These are phyloP conservation scores for Monosporascus cannonballus DNA, from an alignment of 2,329 filamentous ascomycete genomes.

Conservation along the genomic window DNA sequence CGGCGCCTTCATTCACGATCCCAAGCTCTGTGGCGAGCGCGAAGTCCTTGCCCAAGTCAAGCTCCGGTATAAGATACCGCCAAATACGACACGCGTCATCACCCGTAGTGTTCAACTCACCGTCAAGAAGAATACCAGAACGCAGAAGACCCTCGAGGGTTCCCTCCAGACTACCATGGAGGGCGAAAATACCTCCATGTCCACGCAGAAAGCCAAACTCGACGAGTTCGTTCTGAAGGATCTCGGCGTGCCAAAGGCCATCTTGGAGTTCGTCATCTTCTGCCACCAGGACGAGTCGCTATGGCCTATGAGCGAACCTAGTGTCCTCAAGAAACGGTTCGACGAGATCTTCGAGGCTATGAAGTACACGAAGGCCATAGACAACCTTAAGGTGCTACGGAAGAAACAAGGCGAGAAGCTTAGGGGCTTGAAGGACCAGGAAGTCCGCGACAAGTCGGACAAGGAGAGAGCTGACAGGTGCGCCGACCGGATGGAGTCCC, in stretches of 20 bases:
- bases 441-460: conserved; percentile 71
- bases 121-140: conserved; percentile 71
- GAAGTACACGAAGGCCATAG: conserved; percentile 96
- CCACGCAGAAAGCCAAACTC: conserved; percentile 73
- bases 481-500: conserved; percentile 56
- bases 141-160: conserved; percentile 80
- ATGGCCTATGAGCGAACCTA: conserved; percentile 91
- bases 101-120: conserved; percentile 81
- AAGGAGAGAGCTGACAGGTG: conserved; percentile 77
- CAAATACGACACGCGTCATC: conserved; percentile 72
- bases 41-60: conserved; percentile 90
- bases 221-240: conserved; percentile 79
- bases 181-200: conserved; percentile 73
- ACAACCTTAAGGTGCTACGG: conserved; percentile 80
- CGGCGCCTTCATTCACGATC: conserved; percentile 94
- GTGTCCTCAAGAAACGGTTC: conserved; percentile 83
- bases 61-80: conserved; percentile 75
- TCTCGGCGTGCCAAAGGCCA: conserved; percentile 81
- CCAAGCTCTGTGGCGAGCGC: conserved; percentile 83
- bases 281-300: conserved; percentile 97
- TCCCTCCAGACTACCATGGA: conserved; percentile 69
- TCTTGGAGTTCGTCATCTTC: conserved; percentile 94
- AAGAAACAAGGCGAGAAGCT: conserved; percentile 80
- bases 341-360: conserved; percentile 96
- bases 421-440: conserved; percentile 63